These are phyloP conservation scores for Dissophora globulifera DNA, from an alignment of 192 early-diverging fungal species.

Conservation along the genomic window DNA sequence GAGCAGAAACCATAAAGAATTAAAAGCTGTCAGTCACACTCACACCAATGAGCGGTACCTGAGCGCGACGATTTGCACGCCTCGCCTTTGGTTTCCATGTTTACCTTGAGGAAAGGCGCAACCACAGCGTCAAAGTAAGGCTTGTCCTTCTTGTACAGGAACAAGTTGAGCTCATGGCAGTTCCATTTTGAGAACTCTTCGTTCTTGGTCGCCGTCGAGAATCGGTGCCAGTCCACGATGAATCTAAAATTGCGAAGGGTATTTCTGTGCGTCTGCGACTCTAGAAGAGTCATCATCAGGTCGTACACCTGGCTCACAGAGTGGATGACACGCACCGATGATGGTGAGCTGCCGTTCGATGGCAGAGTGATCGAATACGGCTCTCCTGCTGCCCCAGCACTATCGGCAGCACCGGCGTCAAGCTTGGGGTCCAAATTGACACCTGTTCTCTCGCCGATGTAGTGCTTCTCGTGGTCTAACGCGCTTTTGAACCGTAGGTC, in stretches of 20 bases:
- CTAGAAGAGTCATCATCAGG: constrained; percentile 40
- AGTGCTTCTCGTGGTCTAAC: constrained; percentile 20
- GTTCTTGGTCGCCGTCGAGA: constrained; percentile 36
- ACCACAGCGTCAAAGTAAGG: constrained; percentile 53
- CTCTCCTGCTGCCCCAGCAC: neutral
- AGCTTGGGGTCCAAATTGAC: constrained; percentile 19
- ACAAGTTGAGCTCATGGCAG: constrained; percentile 62
- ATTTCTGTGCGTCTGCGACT: constrained; percentile 2
- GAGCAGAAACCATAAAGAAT: too few species aligned
- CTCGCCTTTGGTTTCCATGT: too few species aligned
- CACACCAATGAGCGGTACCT: too few species aligned
- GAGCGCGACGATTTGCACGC: too few species aligned
- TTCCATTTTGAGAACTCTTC: constrained; percentile 44
- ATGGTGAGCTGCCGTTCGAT: constrained; percentile 31
- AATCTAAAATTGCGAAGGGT: constrained; percentile 43
- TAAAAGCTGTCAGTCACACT: too few species aligned
- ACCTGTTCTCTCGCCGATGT: constrained; percentile 33
- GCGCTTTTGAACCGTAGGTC: constrained; percentile 42
- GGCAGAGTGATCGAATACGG: constrained; percentile 19
- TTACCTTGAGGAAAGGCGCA: constrained; percentile 58
- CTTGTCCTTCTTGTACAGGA: constrained; percentile 59
- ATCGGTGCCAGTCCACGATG: constrained; percentile 46
- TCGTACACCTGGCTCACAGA: constrained; percentile 46
- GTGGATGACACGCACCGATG: constrained; percentile 36
- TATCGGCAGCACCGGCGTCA: too few species aligned